phyloP scores from a whole-genome alignment of 2,329 filamentous ascomycete species.

The Colletotrichum abscissum region DNA sequence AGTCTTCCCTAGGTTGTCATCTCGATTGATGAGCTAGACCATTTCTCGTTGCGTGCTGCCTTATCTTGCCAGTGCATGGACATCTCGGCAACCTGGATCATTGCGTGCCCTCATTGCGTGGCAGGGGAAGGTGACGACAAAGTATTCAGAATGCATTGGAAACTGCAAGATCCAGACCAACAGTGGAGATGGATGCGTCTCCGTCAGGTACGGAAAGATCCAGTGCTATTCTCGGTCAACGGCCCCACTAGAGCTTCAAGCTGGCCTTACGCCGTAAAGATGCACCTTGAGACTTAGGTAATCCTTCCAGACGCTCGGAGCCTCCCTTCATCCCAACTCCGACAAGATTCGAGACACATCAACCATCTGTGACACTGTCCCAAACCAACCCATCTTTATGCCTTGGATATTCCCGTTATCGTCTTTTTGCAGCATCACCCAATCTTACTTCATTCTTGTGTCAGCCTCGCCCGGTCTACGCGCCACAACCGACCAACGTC shows the following conservation, averaged over 20 bases:
- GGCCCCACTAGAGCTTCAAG: background rate
- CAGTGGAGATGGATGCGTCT: background rate
- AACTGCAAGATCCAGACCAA: background rate
- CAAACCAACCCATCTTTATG: constrained; percentile 32
- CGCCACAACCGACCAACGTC: background rate
- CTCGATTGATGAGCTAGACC: background rate
- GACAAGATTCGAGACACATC: constrained; percentile 33
- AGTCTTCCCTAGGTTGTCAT: background rate
- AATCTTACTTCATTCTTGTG: constrained; percentile 31
- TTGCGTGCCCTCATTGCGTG: background rate
- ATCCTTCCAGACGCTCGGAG: constrained; percentile 31
- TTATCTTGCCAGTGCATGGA: background rate
- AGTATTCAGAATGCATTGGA: background rate
- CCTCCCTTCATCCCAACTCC: constrained; percentile 31
- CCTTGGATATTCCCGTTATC: constrained; percentile 22
- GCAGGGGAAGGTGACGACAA: background rate
- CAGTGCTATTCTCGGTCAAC: background rate
- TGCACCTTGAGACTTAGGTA: constrained; percentile 20
- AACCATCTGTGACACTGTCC: constrained; percentile 31
- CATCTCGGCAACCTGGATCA: background rate
- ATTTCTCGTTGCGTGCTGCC: too few species aligned
- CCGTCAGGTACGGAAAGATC: too few species aligned
- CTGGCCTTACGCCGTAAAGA: background rate
- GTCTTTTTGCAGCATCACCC: background rate
- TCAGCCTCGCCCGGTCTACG: constrained; percentile 22